Conservation (phyloP, 768 basidiomycete species). For the Tricholoma bakamatsutake region DNA sequence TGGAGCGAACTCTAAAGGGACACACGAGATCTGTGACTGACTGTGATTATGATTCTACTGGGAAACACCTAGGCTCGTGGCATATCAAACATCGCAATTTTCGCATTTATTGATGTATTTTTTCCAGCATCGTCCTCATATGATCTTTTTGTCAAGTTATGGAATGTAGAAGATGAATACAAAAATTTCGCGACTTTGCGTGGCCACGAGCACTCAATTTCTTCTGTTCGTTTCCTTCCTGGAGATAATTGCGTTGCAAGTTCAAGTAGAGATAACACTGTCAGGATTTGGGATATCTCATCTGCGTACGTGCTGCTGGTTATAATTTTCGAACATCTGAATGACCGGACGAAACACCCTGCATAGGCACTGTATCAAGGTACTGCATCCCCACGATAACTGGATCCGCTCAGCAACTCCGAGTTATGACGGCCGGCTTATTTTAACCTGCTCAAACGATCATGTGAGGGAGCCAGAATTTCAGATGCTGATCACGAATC, state of each 20-base stretch:
- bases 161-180: conserved; percentile 22
- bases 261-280: conserved; percentile 65
- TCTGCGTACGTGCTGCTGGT: conserved; percentile 41
- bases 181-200: conserved; percentile 31
- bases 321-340: not conserved
- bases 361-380: conserved; percentile 57
- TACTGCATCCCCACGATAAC: conserved; percentile 55
- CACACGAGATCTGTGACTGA: conserved; percentile 69
- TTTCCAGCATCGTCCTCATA: conserved; percentile 17
- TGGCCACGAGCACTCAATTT: conserved; percentile 73
- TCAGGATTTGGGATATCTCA: conserved; percentile 65
- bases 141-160: conserved; percentile 37
- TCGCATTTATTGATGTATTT: not conserved
- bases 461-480: conserved; percentile 37
- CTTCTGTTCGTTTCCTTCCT: conserved; percentile 63
- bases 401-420: conserved; percentile 55
- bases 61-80: conserved; percentile 51
- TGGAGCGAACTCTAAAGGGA: conserved; percentile 68
- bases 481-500: too few species aligned
- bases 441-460: conserved; percentile 62
- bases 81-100: not conserved
- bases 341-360: not conserved
- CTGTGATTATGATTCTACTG: conserved; percentile 65
- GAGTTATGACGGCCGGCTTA: conserved; percentile 46
- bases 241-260: conserved; percentile 60